Percentiles rank a stretch among this genome's conserved stretches.
These are phyloP conservation scores for Starmerella scarabaei DNA, from an alignment of 805 yeast species.

Conservation along the genomic window DNA sequence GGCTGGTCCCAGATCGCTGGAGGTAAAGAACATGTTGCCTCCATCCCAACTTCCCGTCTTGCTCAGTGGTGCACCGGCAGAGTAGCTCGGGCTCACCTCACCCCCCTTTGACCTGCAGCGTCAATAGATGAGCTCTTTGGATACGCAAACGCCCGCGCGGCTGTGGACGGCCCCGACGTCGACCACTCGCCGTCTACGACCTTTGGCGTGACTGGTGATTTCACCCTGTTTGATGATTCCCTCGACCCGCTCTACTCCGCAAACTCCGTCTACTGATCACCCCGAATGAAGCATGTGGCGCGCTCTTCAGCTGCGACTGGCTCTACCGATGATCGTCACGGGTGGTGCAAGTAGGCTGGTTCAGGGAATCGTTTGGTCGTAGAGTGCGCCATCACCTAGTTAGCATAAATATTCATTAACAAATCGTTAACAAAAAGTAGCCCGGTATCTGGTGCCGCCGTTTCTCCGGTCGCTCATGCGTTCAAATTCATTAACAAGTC, in stretches of 20 bases:
- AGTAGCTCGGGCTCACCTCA: conserved; percentile 22
- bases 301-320: conserved; percentile 21
- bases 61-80: too few relatives aligned
- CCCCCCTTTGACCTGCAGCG: conserved; percentile 24
- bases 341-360: too few relatives aligned
- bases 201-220: conserved; percentile 20
- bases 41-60: too few relatives aligned
- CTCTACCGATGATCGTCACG: conserved; percentile 1
- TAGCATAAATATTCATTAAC: too few relatives aligned
- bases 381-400: too few relatives aligned
- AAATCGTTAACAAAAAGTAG: too few relatives aligned
- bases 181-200: conserved; percentile 11
- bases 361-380: not conserved
- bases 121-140: conserved; percentile 24
- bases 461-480: too few relatives aligned
- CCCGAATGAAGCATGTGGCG: conserved; percentile 18
- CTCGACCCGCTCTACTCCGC: conserved; percentile 3
- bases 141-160: conserved; percentile 17
- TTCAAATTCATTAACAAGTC: too few relatives aligned
- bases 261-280: conserved; percentile 4
- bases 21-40: too few relatives aligned
- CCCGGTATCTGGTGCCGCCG: too few relatives aligned
- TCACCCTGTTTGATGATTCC: conserved; percentile 19
- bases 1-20: too few relatives aligned
- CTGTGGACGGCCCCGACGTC: conserved; percentile 20